A percentile compares a stretch with the other conserved stretches of the same genome.
These are phyloP conservation scores for Pythium brachiatum DNA, from an alignment of 352 stramenopile genomes.

Conservation along the genomic window DNA sequence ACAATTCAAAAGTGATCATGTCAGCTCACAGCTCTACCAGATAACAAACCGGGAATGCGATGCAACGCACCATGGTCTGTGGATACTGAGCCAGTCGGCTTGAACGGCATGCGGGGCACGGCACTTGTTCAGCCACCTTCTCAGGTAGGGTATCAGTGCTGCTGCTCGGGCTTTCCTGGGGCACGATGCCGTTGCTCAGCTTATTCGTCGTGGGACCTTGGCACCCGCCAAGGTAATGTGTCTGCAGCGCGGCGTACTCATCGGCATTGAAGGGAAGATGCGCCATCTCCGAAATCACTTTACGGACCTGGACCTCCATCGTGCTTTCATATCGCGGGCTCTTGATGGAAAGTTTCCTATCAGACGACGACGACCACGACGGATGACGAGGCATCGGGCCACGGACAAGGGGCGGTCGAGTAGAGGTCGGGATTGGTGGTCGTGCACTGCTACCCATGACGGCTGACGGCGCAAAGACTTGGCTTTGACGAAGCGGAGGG, in stretches of 20 bases:
- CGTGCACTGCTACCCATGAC: background rate
- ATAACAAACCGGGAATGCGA: no score
- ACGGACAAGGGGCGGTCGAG: constrained; percentile 3
- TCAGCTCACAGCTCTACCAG: background rate
- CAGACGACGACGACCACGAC: constrained; percentile 24
- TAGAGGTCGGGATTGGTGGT: background rate
- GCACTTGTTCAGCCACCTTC: constrained; percentile 15
- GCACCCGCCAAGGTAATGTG: constrained; percentile 61
- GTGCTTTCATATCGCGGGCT: constrained; percentile 69
- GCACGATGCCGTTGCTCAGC: background rate
- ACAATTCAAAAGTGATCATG: background rate
- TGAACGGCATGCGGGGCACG: constrained; percentile 22
- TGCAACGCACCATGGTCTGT: constrained; percentile 39
- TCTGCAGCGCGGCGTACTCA: constrained; percentile 57
- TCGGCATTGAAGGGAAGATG: constrained; percentile 64
- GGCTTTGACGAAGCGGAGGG: constrained; percentile 9
- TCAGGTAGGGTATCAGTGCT: background rate
- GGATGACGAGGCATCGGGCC: constrained; percentile 15
- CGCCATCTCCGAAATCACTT: constrained; percentile 61
- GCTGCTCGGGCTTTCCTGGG: constrained; percentile 10
- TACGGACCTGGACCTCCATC: constrained; percentile 69
- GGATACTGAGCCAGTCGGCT: constrained; percentile 59
- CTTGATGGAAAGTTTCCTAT: constrained; percentile 61
- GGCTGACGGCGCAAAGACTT: background rate
- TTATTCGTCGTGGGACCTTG: constrained; percentile 30